These are phyloP conservation scores for Alloascoidea africana DNA, from an alignment of 805 yeast genomes.

Conservation along the genomic window DNA sequence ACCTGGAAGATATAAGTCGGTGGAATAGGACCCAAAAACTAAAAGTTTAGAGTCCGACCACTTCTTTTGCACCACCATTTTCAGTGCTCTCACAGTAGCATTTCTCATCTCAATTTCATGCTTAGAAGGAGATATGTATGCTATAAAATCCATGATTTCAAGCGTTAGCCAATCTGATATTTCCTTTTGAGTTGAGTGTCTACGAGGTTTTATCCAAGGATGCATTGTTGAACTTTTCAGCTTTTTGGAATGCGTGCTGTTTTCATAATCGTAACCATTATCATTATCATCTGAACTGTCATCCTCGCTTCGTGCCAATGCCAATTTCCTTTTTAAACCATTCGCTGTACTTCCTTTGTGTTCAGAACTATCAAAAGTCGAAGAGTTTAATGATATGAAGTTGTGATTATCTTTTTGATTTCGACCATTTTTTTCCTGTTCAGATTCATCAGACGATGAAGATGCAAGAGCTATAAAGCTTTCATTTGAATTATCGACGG, in stretches of 20 bases:
- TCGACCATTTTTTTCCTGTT: too few relatives aligned
- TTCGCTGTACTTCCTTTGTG: too few relatives aligned
- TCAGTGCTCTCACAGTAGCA: slow-evolving; percentile 44
- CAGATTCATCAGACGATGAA: too few relatives aligned
- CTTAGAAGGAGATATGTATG: slow-evolving; percentile 72
- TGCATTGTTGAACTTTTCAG: slow-evolving; percentile 17
- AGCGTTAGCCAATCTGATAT: slow-evolving; percentile 76
- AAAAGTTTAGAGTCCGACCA: slow-evolving; percentile 75
- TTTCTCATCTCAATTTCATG: slow-evolving; percentile 59
- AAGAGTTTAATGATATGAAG: too few relatives aligned
- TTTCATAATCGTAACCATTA: slow-evolving; percentile 18
- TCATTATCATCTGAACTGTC: slow-evolving; percentile 18
- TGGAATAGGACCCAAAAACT: slow-evolving; percentile 91
- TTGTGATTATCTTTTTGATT: too few relatives aligned
- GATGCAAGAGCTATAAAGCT: too few relatives aligned
- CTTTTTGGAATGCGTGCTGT: too few relatives aligned
- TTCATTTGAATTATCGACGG: too few relatives aligned
- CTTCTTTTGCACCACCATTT: slow-evolving; percentile 29
- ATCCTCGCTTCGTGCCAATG: slow-evolving; percentile 9
- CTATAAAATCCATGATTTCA: slow-evolving; percentile 75
- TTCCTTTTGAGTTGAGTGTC: slow-evolving; percentile 62
- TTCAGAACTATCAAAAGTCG: too few relatives aligned
- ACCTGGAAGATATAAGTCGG: slow-evolving; percentile 85
- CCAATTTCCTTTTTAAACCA: too few relatives aligned
- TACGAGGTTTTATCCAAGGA: slow-evolving; percentile 76